Evolutionary conservation across 78 protist species (phyloP), one percentile per base, ranked within the genome.

Genomic region (Speleostelium caveatum): DNA sequence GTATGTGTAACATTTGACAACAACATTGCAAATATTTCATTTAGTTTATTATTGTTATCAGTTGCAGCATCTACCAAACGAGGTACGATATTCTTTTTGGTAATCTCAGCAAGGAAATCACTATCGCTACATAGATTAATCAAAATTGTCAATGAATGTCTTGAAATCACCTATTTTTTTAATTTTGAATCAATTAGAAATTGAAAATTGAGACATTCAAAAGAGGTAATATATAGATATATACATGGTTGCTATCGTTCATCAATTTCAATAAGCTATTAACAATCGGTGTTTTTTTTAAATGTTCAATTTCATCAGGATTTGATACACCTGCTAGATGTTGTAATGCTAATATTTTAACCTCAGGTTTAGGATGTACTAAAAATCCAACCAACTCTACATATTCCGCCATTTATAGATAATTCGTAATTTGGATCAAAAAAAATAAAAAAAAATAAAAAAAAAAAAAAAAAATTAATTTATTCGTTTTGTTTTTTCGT

Each of bases 1-100:
- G 91, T 83, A 59, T 83, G 91, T 24, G 91, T 83, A 42, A 83
- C 75, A 59, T 83, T 83, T 67, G 91, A 83, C n/a, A 83, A 69
- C n/a, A 83, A 26, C 51, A 83, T 83, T 19, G 91, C 61, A 59
- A 55, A 83, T 2, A 83, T 60, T 74, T 83, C 91, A 51, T 32
- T 42, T 35, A 83, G 28, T 45, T 83, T 83, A 60, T 69, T 83
- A 63, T 83, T 83, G 21, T 51, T 83, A 60, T 83, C 91, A 14
- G 80, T 60, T 12, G 79, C 45, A 69, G 79, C 91, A 69, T 83
- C 91, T 10, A 83, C 91, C 21, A 83, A 45, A 69, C 91, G 67
- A 33, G 91, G 91, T 67, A 83, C 91, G 24, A 83, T 83, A 36
- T 83, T 83, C 32, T 58, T 67, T 58, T 83, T 83, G 16, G 56